These are phyloP conservation scores for Rhodotorula diobovata DNA, from an alignment of 768 basidiomycete genomes.

Conservation along the genomic window DNA sequence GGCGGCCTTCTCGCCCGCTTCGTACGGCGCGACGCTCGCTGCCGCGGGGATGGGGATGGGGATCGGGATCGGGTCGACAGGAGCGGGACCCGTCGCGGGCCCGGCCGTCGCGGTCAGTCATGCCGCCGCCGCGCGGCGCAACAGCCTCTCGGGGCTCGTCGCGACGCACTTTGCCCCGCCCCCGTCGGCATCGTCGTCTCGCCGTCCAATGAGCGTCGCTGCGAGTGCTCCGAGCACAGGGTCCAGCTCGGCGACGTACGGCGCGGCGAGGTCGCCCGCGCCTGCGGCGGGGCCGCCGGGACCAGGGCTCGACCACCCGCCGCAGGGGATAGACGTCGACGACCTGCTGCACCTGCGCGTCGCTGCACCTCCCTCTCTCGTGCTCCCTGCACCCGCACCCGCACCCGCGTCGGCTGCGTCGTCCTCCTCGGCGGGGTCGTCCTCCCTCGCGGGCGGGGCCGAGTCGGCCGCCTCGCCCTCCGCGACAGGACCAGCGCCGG, in stretches of 20 bases:
- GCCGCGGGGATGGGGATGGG: too few relatives aligned
- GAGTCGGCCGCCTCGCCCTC: background rate
- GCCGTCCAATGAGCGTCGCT: background rate
- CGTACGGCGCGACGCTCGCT: background rate
- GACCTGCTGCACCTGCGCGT: constrained; percentile 11
- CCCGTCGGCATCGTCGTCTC: background rate
- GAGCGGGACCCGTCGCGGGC: background rate
- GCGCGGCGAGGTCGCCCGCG: too few relatives aligned
- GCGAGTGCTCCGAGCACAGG: background rate
- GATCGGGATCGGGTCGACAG: too few relatives aligned
- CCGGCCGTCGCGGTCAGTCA: background rate
- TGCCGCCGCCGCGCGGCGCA: background rate
- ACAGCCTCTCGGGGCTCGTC: constrained; percentile 5
- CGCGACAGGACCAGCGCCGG: background rate
- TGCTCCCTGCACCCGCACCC: too few relatives aligned
- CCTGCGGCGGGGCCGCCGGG: too few relatives aligned
- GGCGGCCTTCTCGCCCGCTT: constrained; percentile 5
- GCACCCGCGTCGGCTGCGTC: too few relatives aligned
- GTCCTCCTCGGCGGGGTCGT: background rate
- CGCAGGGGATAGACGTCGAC: constrained; percentile 13
- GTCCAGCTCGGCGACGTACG: background rate
- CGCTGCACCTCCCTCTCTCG: too few relatives aligned
- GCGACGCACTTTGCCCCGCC: background rate
- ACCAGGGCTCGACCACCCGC: background rate
- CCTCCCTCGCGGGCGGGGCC: background rate